phyloP scores from a whole-genome alignment of 306 rosid genomes.

The Morella rubra region DNA sequence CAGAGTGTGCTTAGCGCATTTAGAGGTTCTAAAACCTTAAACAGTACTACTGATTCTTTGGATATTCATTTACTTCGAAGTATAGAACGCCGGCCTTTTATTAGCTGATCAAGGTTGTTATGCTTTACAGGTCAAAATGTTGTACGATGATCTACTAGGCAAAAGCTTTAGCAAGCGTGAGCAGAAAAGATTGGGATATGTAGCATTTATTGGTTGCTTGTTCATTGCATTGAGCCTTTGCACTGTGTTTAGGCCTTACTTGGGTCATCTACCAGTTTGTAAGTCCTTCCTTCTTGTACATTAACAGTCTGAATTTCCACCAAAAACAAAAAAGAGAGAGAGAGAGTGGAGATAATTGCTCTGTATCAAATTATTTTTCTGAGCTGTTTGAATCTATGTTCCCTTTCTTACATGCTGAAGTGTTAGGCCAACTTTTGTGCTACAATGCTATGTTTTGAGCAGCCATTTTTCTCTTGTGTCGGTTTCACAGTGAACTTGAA shows the following conservation, averaged over 20 bases:
- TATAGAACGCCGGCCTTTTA: constrained; percentile 30
- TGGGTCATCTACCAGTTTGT: constrained; percentile 61
- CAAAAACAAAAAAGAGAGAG: neutral
- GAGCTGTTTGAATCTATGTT: neutral
- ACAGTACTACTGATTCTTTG: constrained; percentile 10
- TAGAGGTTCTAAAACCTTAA: constrained; percentile 2
- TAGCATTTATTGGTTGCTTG: constrained; percentile 65
- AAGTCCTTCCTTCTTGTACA: constrained; percentile 36
- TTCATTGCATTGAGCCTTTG: constrained; percentile 55
- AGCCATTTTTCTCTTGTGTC: constrained; percentile 7
- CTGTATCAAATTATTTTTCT: neutral
- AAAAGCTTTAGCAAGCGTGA: constrained; percentile 81
- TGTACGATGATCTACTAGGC: constrained; percentile 63
- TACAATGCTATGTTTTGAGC: neutral
- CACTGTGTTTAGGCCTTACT: constrained; percentile 65
- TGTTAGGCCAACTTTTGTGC: no score
- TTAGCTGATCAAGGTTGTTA: constrained; percentile 17
- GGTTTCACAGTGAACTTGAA: constrained; percentile 55
- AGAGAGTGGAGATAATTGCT: no score
- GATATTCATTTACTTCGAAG: constrained; percentile 5
- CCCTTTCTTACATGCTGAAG: neutral
- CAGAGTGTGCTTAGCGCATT: neutral
- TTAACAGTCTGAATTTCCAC: constrained; percentile 13
- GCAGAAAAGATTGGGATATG: constrained; percentile 73
- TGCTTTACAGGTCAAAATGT: constrained; percentile 26